Evolutionary conservation across 257 asterid species (phyloP), one percentile per base, ranked within the genome.

Genomic region (Petunia axillaris): DNA sequence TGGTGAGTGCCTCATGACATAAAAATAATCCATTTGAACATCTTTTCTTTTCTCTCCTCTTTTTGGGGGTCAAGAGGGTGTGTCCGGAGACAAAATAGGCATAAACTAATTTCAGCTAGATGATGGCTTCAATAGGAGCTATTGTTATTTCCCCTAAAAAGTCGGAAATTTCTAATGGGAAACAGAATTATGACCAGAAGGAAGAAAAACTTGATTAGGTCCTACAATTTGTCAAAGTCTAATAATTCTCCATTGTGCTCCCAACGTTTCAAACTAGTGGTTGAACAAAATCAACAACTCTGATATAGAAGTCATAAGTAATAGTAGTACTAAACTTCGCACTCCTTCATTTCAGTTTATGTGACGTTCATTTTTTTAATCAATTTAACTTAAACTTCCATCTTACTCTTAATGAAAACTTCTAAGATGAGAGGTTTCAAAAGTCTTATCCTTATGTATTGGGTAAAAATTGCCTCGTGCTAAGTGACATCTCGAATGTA

Each of bases 201-300:
- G 43, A 48, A 48, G 59, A 25, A 71, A 70, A 48, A 48, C 2
- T 43, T 44, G 2, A 7, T 70, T 46, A 59, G 77, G 59, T 48
- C 77, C 59, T 71, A 71, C 77, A 71, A 71, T 25, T 70, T 4
- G 59, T 46, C 77, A 70, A 70, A 46, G 76, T 70, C 41, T 16
- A 70, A 70, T 46, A 46, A 25, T 70, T 71, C 48, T 70, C 38
- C 25, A 48, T 71, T 71, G 6, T 46, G 46, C 77, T 46, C 2
- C 41, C 77, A 46, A 46, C n/a, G 52, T 5, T 70, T 70, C 77
- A 70, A 70, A 70, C 43, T 0, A 10, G 77, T 70, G 10, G 57
- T 70, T 70, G 77, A 70, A 46, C 43, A 70, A 71, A 25, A 25
- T 48, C 59, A 71, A 71, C 77, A 46, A 71, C 43, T 46, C 59